Base-by-base conservation (phyloP, 768 basidiomycete species). In the Leccinum sublutescens region DNA sequence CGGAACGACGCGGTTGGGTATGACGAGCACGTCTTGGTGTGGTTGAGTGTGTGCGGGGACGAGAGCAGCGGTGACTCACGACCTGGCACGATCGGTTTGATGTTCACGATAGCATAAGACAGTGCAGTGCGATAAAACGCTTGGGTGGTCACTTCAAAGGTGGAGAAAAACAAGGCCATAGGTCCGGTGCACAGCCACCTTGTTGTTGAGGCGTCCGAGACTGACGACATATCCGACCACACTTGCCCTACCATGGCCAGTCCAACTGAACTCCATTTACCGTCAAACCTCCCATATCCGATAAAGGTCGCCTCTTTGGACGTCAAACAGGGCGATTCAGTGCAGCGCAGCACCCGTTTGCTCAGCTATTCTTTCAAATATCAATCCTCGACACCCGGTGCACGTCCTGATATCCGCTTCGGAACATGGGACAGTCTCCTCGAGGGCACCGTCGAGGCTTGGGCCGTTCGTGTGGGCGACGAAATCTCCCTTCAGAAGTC, bases 41-140 rank as follows among this genome's bases (percentile, higher is more conserved):
- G 31, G 34, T 27, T 71, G 60, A 62, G 66, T 3, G 27, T 19
- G 31, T 1, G 33, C 1, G 5, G 8, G 11, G 14, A 33, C 1
- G 23, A 9, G n/a, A 6, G 12, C 14, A 25, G 31, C 27, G n/a
- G 3, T 23, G 43, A 82, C 92, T 76, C 74, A 98, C 96, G 95
- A 51, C 95, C 95, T 43, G 94, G 93, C 9, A 95, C 85, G 64
- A 97, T 87, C 1, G 95, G 96, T 66, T 94, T 97, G 61, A 97
- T 84, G 71, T 98, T 98, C 50, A 98, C 95, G 62, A 97, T 88
- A 2, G 91, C 96, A 72, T 83, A 90, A 0, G 89, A 85, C 12
- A 89, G 79, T 1, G 83, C 64, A 4, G 85, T 81, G 25, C 84
- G 81, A 67, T 89, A 87, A 73, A 95, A 93, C 0, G 79, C 84